Conservation (phyloP, 1,139 yeast genomes). For the Geotrichum aggregatum region DNA sequence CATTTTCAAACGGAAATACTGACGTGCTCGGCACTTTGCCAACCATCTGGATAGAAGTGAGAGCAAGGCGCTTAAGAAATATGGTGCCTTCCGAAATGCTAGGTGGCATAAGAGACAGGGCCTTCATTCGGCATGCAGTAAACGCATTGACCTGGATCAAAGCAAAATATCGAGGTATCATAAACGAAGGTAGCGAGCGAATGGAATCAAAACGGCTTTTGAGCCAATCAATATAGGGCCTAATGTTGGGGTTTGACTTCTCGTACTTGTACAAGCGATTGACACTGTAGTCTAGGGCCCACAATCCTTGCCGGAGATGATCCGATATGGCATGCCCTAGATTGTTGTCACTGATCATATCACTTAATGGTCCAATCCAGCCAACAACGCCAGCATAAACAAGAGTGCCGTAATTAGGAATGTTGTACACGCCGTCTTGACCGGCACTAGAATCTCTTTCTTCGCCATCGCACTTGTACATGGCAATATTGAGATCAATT, state of each 20-base stretch:
- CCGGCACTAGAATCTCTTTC: constrained; percentile 80
- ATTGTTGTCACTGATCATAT: constrained; percentile 63
- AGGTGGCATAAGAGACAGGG: constrained; percentile 53
- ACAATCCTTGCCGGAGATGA: constrained; percentile 74
- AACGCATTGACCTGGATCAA: constrained; percentile 74
- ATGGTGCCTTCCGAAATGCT: constrained; percentile 58
- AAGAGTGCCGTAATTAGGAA: constrained; percentile 70
- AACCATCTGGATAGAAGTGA: constrained; percentile 85
- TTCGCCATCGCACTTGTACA: constrained; percentile 80
- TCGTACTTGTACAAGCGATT: constrained; percentile 58
- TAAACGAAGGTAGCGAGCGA: constrained; percentile 64
- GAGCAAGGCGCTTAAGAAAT: constrained; percentile 73
- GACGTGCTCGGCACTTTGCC: constrained; percentile 75
- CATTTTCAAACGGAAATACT: constrained; percentile 53
- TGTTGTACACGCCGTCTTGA: constrained; percentile 60
- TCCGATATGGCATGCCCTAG: constrained; percentile 79
- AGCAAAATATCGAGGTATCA: constrained; percentile 84
- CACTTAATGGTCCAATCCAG: constrained; percentile 69
- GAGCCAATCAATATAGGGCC: constrained; percentile 64
- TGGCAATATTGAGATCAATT: constrained; percentile 66
- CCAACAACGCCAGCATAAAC: constrained; percentile 92
- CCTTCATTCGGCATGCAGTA: constrained; percentile 69
- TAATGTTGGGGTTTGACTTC: constrained; percentile 46
- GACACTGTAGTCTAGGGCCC: constrained; percentile 83
- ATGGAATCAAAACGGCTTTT: constrained; percentile 60